Base-by-base conservation (phyloP, 352 stramenopile species). In the Plasmopara halstedii region DNA sequence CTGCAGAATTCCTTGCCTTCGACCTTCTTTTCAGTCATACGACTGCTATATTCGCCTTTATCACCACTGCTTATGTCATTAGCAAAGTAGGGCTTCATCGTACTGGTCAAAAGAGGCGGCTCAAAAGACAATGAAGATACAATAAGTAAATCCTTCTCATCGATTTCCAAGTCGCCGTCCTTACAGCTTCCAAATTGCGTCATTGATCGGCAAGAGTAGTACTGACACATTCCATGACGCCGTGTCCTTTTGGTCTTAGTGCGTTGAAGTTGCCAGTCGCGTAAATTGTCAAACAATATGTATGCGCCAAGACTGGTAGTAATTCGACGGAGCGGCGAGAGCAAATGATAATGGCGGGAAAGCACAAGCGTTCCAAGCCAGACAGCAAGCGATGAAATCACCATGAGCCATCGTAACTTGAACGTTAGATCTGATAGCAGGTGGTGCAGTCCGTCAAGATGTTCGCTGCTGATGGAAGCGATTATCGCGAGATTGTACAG, bases 131-230 rank as follows among this genome's bases (percentile, higher is more conserved):
- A 62, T 40, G 75, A 85, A 29, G 72, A 84, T 19, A 90, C 71
- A 26, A 90, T 70, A 4, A 90, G 56, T 42, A 83, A 38, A 39
- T 90, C 78, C 22, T 74, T 64, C 29, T 85, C 72, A 51, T 90
- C 78, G 37, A 90, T 64, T 7, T 87, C 73, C 15, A 64, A 37
- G 20, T 77, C 70, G 2, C 39, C 37, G 29, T 67, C 58, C 33
- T 57, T 56, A 43, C 54, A 56, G 23, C 54, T 56, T 19, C 45
- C 45, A 3, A 56, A 32, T 15, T 32, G 36, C 25, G 9, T 55
- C n/a, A 40, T 50, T 15, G 22, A 48, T 43, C 33, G 51, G 20
- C 63, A 25, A 37, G 36, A 19, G 14, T 40, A 19, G 10, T 34
- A 34, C 4, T 44, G 41, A 36, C 48, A 29, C 9, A 57, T 48